Conservation (phyloP, 352 stramenopile genomes). For the Phytophthora podocarpi region DNA sequence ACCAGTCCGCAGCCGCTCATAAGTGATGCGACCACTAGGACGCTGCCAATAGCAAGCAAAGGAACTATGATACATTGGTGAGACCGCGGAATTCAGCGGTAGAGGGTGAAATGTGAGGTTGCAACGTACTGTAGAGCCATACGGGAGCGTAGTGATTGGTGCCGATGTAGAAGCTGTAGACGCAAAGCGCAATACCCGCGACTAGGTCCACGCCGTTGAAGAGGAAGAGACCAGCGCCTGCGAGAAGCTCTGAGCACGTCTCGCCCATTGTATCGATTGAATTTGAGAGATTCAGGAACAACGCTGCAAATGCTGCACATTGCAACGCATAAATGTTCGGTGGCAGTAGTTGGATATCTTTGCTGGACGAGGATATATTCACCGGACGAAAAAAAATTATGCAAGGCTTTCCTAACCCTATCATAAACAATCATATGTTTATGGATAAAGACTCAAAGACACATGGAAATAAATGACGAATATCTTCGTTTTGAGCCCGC, state of each 20-base stretch:
- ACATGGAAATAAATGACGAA: constrained; percentile 14
- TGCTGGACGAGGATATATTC: not conserved
- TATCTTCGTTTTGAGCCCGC: not conserved
- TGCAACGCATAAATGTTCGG: not conserved
- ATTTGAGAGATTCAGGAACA: not conserved
- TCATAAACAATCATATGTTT: too few relatives aligned
- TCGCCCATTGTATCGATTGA: constrained; percentile 26
- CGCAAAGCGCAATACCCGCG: constrained; percentile 57
- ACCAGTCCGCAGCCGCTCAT: constrained; percentile 73
- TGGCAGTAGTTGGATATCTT: constrained; percentile 18
- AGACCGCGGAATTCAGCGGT: not conserved
- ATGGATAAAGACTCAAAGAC: too few relatives aligned
- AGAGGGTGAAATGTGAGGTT: not conserved
- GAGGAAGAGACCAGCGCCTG: constrained; percentile 64
- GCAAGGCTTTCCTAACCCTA: not conserved
- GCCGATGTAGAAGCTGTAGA: constrained; percentile 72
- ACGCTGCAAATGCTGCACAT: not conserved
- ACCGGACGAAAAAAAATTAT: constrained; percentile 6
- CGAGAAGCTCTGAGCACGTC: constrained; percentile 53
- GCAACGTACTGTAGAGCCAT: constrained; percentile 66
- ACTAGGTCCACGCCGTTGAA: constrained; percentile 82
- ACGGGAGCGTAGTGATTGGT: constrained; percentile 67
- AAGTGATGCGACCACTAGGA: constrained; percentile 56
- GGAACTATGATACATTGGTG: constrained; percentile 36
- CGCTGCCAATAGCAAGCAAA: constrained; percentile 54